Base-by-base conservation (phyloP, 345 rosid species). In the Sisymbrium irio region DNA sequence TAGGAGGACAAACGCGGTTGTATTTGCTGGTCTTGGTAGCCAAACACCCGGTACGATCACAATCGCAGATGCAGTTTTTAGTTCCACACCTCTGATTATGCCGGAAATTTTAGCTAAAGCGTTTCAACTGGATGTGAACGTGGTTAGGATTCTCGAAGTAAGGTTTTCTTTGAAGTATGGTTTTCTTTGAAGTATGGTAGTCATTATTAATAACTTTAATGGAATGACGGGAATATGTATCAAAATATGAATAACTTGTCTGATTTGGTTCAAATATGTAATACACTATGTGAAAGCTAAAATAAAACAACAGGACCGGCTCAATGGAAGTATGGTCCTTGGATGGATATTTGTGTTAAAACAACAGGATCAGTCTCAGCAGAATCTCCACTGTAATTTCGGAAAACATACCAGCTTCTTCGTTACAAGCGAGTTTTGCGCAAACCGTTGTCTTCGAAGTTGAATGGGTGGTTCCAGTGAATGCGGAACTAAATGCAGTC, bases 61-160 rank as follows among this genome's bases (percentile, higher is more conserved):
- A 30, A 77, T 81, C 42, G 81, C 80, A 9, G 79, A 81, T 17
- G 79, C 80, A 3, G 28, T 81, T n/a, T 83, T 79, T 58, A 81
- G 83, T 44, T 79, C 87, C 0, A 58, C 41, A n/a, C 83, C 81
- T 45, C 71, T 65, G 67, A 83, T 83, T 4, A 61, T 65, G 72
- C 79, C 84, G 3, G 77, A 81, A 61, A 79, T 82, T 70, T 74
- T 84, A 27, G 72, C 80, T 11, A 82, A 74, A 68, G 84, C 88
- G 19, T 78, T 81, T 69, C 85, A 80, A 70, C 51, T 83, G 3
- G 85, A 80, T 36, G 76, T 74, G 57, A 70, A 71, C 22, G 75
- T 80, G 9, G 80, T 82, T 49, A 78, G 59, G 6, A 50, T 27
- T 36, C 83, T 83, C 3, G 76, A 75, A 62, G 55, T 44, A 13